Evolutionary conservation across 129 eudicot species (phyloP).

Genomic region (Cynara cardunculus): DNA sequence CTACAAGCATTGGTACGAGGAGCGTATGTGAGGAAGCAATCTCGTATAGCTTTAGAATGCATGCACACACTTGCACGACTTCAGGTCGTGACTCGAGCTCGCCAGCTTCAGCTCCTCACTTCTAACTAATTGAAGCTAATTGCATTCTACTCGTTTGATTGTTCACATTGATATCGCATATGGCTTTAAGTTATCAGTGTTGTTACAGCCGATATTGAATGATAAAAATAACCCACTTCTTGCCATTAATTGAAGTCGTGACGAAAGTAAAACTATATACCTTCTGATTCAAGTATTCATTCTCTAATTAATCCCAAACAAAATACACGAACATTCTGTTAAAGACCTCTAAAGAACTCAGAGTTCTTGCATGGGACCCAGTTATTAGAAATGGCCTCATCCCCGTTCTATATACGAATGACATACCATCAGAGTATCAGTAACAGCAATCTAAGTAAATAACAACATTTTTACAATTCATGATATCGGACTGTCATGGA

Average conservation of each 20-base stretch:
- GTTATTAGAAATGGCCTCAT: not conserved
- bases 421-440: too few species aligned
- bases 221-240: too few species aligned
- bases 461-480: not conserved
- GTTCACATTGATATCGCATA: not conserved
- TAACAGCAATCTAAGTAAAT: not conserved
- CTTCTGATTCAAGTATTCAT: too few species aligned
- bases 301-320: too few species aligned
- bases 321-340: too few species aligned
- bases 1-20: conserved; percentile 83
- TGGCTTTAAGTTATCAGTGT: not conserved
- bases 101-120: conserved; percentile 44
- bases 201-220: not conserved
- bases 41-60: conserved; percentile 76
- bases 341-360: too few species aligned
- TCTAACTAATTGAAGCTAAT: not conserved
- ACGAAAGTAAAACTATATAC: too few species aligned
- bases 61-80: conserved; percentile 75
- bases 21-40: conserved; percentile 64
- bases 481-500: not conserved
- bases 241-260: too few species aligned
- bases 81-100: conserved; percentile 61
- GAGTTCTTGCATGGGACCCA: too few species aligned
- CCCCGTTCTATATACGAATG: not conserved
- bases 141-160: not conserved